These are phyloP conservation scores for Candida cerambycidarum DNA, from an alignment of 805 yeast genomes.

Conservation along the genomic window DNA sequence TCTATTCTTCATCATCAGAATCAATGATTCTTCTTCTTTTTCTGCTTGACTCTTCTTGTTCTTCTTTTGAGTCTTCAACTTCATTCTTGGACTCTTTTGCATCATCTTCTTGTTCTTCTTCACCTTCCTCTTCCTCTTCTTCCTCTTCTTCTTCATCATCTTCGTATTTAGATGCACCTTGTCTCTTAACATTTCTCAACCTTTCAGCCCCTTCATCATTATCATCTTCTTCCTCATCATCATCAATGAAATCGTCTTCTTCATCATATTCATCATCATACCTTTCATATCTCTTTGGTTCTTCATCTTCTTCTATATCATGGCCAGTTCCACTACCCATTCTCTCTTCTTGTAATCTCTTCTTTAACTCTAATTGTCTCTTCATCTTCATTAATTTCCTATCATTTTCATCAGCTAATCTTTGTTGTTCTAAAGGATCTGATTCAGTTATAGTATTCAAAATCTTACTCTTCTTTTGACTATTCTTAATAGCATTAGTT, in stretches of 20 bases:
- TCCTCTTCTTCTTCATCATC: slow-evolving; percentile 16
- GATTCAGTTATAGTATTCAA: slow-evolving; percentile 53
- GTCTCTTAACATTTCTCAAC: slow-evolving; percentile 52
- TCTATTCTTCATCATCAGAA: slow-evolving; percentile 55
- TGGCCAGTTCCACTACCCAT: slow-evolving; percentile 21
- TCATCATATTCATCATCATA: slow-evolving; percentile 40
- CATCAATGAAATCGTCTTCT: slow-evolving; percentile 46
- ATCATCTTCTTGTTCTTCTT: slow-evolving; percentile 30
- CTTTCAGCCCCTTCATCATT: slow-evolving; percentile 59
- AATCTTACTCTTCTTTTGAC: slow-evolving; percentile 48
- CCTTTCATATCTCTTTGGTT: slow-evolving; percentile 36
- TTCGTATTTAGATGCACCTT: slow-evolving; percentile 52
- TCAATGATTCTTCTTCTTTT: slow-evolving; percentile 51
- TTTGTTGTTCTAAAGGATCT: slow-evolving; percentile 72
- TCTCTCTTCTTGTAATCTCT: slow-evolving; percentile 60
- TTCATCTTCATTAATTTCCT: slow-evolving; percentile 57
- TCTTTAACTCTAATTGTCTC: slow-evolving; percentile 62
- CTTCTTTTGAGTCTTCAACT: slow-evolving; percentile 9
- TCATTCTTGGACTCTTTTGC: slow-evolving; percentile 12
- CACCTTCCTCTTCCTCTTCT: slow-evolving; percentile 49
- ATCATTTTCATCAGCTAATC: slow-evolving; percentile 64
- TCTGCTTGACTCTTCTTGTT: slow-evolving; percentile 34
- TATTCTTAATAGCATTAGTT: slow-evolving; percentile 63
- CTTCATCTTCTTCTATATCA: slow-evolving; percentile 24
- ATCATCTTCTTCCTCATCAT: slow-evolving; percentile 45